These are phyloP conservation scores for Oryza rufipogon DNA, from an alignment of 176 grass and related monocot genomes.

Conservation along the genomic window DNA sequence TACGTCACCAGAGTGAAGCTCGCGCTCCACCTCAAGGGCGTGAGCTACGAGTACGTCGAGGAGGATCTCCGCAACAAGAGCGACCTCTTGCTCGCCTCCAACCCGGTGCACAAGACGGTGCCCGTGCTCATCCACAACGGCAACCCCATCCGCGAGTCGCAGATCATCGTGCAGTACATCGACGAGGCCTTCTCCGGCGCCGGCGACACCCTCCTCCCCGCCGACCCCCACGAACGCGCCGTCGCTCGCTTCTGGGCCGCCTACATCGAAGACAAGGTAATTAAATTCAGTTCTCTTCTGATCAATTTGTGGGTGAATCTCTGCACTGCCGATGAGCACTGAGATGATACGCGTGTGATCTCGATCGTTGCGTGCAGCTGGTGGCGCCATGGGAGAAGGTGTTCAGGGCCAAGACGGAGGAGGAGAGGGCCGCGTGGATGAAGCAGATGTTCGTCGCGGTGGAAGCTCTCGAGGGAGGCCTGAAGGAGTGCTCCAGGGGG, in stretches of 20 bases:
- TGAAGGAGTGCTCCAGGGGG: constrained; percentile 32
- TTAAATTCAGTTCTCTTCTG: no score
- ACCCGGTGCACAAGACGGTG: constrained; percentile 52
- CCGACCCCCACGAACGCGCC: constrained; percentile 49
- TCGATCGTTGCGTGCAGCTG: no score
- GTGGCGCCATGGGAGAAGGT: not conserved
- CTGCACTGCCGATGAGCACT: no score
- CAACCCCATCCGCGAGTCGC: constrained; percentile 41
- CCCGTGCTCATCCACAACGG: constrained; percentile 63
- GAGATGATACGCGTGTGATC: not conserved
- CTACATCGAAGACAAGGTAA: constrained; percentile 61
- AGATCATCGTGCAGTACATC: constrained; percentile 59
- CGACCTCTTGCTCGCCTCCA: constrained; percentile 33
- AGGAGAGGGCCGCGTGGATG: constrained; percentile 26
- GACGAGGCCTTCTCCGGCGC: constrained; percentile 44
- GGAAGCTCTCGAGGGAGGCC: constrained; percentile 28
- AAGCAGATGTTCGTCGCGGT: not conserved
- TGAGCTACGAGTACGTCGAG: constrained; percentile 28
- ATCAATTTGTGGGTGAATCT: no score
- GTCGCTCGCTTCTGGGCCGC: constrained; percentile 54
- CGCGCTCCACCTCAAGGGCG: constrained; percentile 38
- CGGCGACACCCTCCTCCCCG: constrained; percentile 41
- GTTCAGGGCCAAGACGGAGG: constrained; percentile 24
- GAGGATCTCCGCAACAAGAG: constrained; percentile 39
- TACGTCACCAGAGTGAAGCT: constrained; percentile 37